A percentile compares a stretch with the other conserved stretches of the same genome.
Conservation (phyloP, 73 alveolate genomes). For the Paramecium caudatum region DNA sequence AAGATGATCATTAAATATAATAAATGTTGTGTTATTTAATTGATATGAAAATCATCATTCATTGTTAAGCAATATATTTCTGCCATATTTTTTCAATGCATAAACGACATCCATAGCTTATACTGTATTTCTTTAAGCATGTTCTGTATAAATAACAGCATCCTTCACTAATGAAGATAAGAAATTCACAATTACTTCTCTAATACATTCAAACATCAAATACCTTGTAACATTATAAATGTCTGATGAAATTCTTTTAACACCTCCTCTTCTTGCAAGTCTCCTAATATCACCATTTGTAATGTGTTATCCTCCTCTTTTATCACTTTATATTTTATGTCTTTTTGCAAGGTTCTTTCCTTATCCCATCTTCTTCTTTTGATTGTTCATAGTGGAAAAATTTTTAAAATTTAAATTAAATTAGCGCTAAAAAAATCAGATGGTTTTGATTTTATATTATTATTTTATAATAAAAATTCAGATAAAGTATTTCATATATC, state of each 20-base stretch:
- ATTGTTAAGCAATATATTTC: conserved; percentile 39
- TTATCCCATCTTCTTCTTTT: conserved; percentile 29
- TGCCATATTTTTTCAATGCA: conserved; percentile 53
- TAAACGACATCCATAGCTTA: conserved; percentile 65
- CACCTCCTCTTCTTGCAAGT: conserved; percentile 96
- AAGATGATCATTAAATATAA: too few species aligned
- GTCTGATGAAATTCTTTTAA: conserved; percentile 85
- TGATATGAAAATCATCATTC: too few species aligned
- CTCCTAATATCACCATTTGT: conserved; percentile 89
- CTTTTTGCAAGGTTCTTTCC: conserved; percentile 47
- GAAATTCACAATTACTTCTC: conserved; percentile 80
- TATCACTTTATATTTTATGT: conserved; percentile 24
- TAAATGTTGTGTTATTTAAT: too few species aligned
- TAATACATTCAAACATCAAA: conserved; percentile 69
- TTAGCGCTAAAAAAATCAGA: background rate
- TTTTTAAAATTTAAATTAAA: conserved; percentile 16
- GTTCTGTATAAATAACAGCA: conserved; percentile 80
- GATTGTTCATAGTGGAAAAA: background rate
- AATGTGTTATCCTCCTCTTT: conserved; percentile 69
- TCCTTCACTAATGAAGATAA: conserved; percentile 83
- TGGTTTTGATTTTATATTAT: background rate
- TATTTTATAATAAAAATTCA: background rate
- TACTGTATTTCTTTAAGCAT: conserved; percentile 64
- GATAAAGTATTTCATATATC: background rate
- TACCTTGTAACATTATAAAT: conserved; percentile 26